Evolutionary conservation across 2,329 filamentous ascomycete genomes (phyloP).

Genomic region (Cordyceps tenuipes): DNA sequence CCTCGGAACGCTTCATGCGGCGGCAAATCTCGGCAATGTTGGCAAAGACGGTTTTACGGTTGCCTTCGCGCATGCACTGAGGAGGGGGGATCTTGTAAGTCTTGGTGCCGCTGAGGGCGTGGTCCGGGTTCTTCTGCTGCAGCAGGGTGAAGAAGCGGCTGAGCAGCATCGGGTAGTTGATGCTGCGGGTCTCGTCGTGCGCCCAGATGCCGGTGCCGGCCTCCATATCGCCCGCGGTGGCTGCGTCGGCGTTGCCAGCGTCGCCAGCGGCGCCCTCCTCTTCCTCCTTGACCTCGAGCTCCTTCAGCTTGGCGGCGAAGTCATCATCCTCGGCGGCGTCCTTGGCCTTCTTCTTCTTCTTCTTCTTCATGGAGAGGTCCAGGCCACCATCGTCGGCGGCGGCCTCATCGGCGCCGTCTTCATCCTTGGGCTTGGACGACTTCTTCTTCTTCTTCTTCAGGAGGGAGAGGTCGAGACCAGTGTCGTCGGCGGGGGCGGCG

Average conservation of each 20-base stretch:
- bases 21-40: slow-evolving; percentile 99
- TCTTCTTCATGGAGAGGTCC: slow-evolving; percentile 57
- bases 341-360: slow-evolving; percentile 55
- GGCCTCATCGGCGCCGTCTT: slow-evolving; percentile 36
- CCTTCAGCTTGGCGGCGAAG: slow-evolving; percentile 52
- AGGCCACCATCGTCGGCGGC: slow-evolving; percentile 41
- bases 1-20: slow-evolving; percentile 97
- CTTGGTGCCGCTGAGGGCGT: slow-evolving; percentile 78
- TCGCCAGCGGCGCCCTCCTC: slow-evolving; percentile 40
- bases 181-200: slow-evolving; percentile 68
- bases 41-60: slow-evolving; percentile 99
- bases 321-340: slow-evolving; percentile 53
- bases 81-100: slow-evolving; percentile 99
- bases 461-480: slow-evolving; percentile 50
- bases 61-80: slow-evolving; percentile 98
- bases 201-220: slow-evolving; percentile 85
- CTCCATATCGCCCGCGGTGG: slow-evolving; percentile 70
- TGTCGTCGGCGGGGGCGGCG: slow-evolving; percentile 40
- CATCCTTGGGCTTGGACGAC: slow-evolving; percentile 36
- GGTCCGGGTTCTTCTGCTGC: slow-evolving; percentile 92
- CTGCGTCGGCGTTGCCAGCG: slow-evolving; percentile 42
- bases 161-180: slow-evolving; percentile 80
- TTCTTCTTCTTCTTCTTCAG: slow-evolving; percentile 81
- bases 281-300: slow-evolving; percentile 57
- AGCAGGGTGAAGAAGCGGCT: slow-evolving; percentile 91